Evolutionary conservation across 2,329 filamentous ascomycete species (phyloP).

Genomic region (Helminthosporium solani): DNA sequence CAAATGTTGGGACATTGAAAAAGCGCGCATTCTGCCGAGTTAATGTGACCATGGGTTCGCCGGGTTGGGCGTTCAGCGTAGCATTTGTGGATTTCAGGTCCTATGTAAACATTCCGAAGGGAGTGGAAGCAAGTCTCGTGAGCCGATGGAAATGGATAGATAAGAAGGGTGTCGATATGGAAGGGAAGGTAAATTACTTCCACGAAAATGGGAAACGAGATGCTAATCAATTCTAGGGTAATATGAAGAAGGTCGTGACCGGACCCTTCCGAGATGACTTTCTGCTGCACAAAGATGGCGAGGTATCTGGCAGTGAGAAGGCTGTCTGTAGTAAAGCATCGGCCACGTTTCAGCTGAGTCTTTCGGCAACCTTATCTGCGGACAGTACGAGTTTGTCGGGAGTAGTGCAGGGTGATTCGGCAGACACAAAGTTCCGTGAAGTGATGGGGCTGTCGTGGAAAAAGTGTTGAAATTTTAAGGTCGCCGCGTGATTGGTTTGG

Average conservation of each 20-base stretch:
- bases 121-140: conserved; percentile 25
- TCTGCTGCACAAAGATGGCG: conserved; percentile 27
- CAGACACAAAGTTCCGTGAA: conserved; percentile 20
- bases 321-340: conserved; percentile 25
- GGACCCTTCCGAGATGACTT: conserved; percentile 26
- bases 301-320: conserved; percentile 20
- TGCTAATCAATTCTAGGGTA: conserved; percentile 15
- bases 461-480: conserved; percentile 16
- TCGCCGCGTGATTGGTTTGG: too few relatives aligned
- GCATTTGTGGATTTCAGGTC: conserved; percentile 24
- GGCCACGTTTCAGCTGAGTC: conserved; percentile 24
- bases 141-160: conserved; percentile 34
- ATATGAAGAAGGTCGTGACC: conserved; percentile 23
- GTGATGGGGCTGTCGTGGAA: conserved; percentile 26
- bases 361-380: conserved; percentile 21
- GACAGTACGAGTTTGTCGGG: conserved; percentile 11
- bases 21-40: conserved; percentile 29
- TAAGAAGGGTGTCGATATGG: conserved; percentile 20
- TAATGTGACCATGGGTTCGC: conserved; percentile 22
- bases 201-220: too few relatives aligned
- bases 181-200: conserved; percentile 33
- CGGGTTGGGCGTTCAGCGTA: conserved; percentile 30
- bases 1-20: conserved; percentile 15
- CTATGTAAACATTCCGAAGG: conserved; percentile 22
- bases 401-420: conserved; percentile 16